Conservation (phyloP, 2,329 filamentous ascomycete genomes). For the Xylariomycetidae sp. region DNA sequence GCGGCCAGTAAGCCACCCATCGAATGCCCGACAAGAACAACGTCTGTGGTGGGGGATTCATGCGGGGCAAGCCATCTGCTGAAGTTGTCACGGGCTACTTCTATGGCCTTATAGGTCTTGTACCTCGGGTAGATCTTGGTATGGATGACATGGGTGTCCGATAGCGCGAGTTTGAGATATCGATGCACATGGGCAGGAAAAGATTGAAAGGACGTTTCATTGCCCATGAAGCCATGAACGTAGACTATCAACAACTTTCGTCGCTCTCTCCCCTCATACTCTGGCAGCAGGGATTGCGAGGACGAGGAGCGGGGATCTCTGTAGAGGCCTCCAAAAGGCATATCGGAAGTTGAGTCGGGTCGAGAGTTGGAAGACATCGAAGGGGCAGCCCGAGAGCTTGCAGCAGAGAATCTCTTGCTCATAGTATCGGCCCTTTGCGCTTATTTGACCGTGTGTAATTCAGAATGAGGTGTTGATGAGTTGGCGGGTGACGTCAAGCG, state of each 20-base stretch:
- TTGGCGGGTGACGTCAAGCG: too few species aligned
- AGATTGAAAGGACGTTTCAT: slow-evolving; percentile 78
- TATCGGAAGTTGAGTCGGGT: too few species aligned
- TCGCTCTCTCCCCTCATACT: slow-evolving; percentile 27
- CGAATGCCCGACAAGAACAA: slow-evolving; percentile 79
- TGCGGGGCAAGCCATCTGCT: slow-evolving; percentile 77
- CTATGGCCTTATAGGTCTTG: slow-evolving; percentile 66
- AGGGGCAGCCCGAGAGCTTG: too few species aligned
- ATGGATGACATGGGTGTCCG: slow-evolving; percentile 72
- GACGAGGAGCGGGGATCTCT: slow-evolving; percentile 44
- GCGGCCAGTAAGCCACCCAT: slow-evolving; percentile 82
- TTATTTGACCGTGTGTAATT: too few species aligned
- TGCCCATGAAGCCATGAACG: slow-evolving; percentile 86
- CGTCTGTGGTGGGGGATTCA: slow-evolving; percentile 66
- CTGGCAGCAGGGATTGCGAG: slow-evolving; percentile 30
- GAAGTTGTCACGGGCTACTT: slow-evolving; percentile 74
- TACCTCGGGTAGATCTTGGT: slow-evolving; percentile 82
- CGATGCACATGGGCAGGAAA: slow-evolving; percentile 86
- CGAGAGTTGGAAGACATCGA: too few species aligned
- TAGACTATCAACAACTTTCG: slow-evolving; percentile 70
- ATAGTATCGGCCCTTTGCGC: too few species aligned
- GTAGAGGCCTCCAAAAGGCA: slow-evolving; percentile 15
- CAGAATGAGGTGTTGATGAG: too few species aligned
- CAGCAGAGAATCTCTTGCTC: too few species aligned
- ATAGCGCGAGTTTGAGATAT: slow-evolving; percentile 59